These are phyloP conservation scores for Bullera alba DNA, from an alignment of 768 basidiomycete genomes.

Conservation along the genomic window DNA sequence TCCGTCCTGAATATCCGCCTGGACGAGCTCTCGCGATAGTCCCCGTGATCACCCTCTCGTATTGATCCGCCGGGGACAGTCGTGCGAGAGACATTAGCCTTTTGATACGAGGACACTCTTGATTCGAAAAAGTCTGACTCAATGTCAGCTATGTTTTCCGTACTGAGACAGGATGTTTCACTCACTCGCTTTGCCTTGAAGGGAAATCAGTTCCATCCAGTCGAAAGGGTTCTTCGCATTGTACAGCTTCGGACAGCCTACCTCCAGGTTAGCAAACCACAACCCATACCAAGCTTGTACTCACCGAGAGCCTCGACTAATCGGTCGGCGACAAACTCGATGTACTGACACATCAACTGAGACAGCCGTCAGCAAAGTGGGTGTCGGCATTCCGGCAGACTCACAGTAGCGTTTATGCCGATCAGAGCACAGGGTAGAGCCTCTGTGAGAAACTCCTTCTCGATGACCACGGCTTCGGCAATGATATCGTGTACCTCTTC, in stretches of 20 bases:
- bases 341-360: slow-evolving; percentile 46
- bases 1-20: slow-evolving; percentile 44
- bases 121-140: slow-evolving; percentile 82
- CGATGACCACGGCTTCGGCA: slow-evolving; percentile 42
- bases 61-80: slow-evolving; percentile 17
- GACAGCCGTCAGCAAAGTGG: neutral
- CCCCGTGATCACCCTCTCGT: slow-evolving; percentile 3
- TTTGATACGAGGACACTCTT: slow-evolving; percentile 64
- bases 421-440: slow-evolving; percentile 42
- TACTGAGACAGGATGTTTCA: neutral
- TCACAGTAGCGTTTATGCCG: slow-evolving; percentile 41
- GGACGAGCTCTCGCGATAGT: slow-evolving; percentile 5
- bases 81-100: slow-evolving; percentile 45
- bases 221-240: slow-evolving; percentile 46
- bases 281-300: neutral
- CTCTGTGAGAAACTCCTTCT: slow-evolving; percentile 46
- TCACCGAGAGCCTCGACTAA: slow-evolving; percentile 33
- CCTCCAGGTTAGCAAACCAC: neutral
- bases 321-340: slow-evolving; percentile 46
- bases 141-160: neutral
- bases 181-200: slow-evolving; percentile 75
- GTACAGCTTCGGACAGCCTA: slow-evolving; percentile 44
- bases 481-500: slow-evolving; percentile 40
- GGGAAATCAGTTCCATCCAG: slow-evolving; percentile 83
- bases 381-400: neutral